Evolutionary conservation across 352 stramenopile species (phyloP).

Genomic region (Phytopythium cucurbitacearum): DNA sequence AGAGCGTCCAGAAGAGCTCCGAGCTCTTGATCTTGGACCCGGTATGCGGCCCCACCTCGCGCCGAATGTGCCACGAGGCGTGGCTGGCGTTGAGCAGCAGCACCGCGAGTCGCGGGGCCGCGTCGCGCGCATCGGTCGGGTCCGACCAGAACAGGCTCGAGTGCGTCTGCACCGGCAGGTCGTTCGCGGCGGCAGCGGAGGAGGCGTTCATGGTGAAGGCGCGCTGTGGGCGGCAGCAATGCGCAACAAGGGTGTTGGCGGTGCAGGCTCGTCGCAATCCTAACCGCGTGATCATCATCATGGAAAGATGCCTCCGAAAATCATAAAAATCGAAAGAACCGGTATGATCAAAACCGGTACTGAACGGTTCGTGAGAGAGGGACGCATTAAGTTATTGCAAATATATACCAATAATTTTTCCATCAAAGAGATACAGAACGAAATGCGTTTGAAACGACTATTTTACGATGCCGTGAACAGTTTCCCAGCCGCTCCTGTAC

Average conservation of each 20-base stretch:
- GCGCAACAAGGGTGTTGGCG: background rate
- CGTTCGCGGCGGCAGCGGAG: background rate
- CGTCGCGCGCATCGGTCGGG: conserved; percentile 13
- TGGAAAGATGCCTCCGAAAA: no score
- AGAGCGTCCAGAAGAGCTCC: conserved; percentile 70
- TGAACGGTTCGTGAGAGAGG: no score
- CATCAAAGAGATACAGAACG: no score
- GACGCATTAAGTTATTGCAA: no score
- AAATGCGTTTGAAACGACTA: no score
- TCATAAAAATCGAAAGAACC: no score
- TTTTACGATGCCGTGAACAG: no score
- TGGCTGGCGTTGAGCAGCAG: conserved; percentile 55
- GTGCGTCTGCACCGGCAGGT: conserved; percentile 24
- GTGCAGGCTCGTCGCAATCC: background rate
- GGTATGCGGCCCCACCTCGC: background rate
- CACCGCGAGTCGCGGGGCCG: conserved; percentile 45
- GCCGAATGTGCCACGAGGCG: conserved; percentile 4
- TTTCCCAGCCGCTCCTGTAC: no score
- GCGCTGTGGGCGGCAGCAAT: background rate
- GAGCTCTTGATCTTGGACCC: conserved; percentile 17
- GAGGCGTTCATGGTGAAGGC: conserved; percentile 2
- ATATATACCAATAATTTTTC: no score
- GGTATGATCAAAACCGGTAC: no score
- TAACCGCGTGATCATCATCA: no score
- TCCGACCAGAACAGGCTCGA: conserved; percentile 57